These are phyloP conservation scores for Endoconidiophora laricicola DNA, from an alignment of 2,329 filamentous ascomycete genomes.

Conservation along the genomic window DNA sequence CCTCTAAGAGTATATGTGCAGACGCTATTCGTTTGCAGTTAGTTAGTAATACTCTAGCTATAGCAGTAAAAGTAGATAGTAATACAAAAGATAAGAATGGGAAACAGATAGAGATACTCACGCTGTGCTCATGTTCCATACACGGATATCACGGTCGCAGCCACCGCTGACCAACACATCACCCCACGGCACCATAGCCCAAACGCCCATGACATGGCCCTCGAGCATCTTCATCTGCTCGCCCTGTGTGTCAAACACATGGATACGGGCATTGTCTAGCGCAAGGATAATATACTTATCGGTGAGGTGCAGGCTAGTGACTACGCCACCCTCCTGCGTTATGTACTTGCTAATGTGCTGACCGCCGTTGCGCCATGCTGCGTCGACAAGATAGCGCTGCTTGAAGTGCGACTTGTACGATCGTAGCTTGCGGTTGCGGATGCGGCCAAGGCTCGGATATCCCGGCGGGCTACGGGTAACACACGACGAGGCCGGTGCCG, in stretches of 20 bases:
- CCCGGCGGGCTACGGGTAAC: constrained; percentile 17
- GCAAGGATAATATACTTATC: constrained; percentile 95
- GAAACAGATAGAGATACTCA: constrained; percentile 27
- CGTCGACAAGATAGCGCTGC: constrained; percentile 90
- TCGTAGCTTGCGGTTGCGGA: constrained; percentile 41
- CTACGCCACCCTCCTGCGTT: constrained; percentile 89
- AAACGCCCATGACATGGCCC: constrained; percentile 97
- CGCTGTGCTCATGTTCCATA: constrained; percentile 93
- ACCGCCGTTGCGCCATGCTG: constrained; percentile 90
- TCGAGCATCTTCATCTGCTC: constrained; percentile 76
- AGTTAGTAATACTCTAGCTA: background rate
- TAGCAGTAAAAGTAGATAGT: background rate
- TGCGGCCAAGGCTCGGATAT: constrained; percentile 6
- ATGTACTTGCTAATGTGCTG: constrained; percentile 70
- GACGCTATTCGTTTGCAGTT: constrained; percentile 30
- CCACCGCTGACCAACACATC: constrained; percentile 90
- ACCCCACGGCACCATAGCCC: constrained; percentile 98
- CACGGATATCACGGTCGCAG: constrained; percentile 88
- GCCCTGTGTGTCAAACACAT: constrained; percentile 89
- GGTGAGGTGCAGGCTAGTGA: constrained; percentile 87
- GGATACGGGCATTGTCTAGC: constrained; percentile 94
- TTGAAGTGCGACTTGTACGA: constrained; percentile 97
- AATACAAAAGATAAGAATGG: background rate
- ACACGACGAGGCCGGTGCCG: constrained; percentile 5
- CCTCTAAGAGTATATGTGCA: constrained; percentile 74